Evolutionary conservation across 2,329 filamentous ascomycete genomes (phyloP).

Genomic region (Teratosphaeria zuluensis): DNA sequence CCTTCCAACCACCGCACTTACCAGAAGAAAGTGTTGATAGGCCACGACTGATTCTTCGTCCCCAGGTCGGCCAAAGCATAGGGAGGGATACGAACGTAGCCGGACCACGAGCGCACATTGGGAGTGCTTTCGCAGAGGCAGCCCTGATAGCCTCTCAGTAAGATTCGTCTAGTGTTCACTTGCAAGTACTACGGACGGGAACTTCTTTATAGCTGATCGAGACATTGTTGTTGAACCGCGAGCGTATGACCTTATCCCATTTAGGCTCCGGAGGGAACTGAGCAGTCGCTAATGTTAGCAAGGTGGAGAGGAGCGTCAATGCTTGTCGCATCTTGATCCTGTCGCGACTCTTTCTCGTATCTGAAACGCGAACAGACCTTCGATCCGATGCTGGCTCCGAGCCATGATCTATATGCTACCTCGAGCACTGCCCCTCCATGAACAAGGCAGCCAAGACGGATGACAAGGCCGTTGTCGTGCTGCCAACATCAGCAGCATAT

Average conservation of each 20-base stretch:
- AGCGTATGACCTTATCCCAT: constrained; percentile 1
- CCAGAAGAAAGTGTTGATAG: constrained; percentile 33
- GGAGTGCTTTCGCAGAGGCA: constrained; percentile 43
- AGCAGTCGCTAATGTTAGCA: background rate
- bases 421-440: too few relatives aligned
- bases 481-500: too few relatives aligned
- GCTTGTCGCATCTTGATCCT: background rate
- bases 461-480: too few relatives aligned
- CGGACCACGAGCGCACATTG: constrained; percentile 42
- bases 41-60: constrained; percentile 31
- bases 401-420: too few relatives aligned
- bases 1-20: background rate
- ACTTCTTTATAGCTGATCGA: constrained; percentile 11
- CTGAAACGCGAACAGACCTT: too few relatives aligned
- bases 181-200: background rate
- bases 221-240: constrained; percentile 5
- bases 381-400: too few relatives aligned
- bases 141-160: background rate
- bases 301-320: background rate
- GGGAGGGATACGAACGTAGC: constrained; percentile 33
- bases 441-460: too few relatives aligned
- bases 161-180: background rate
- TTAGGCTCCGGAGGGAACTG: constrained; percentile 7
- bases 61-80: constrained; percentile 29
- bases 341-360: too few relatives aligned